Percentiles rank a stretch among this genome's conserved stretches.
Evolutionary conservation across 495 filamentous ascomycete genomes (phyloP).

Genomic region (Tuber magnatum): DNA sequence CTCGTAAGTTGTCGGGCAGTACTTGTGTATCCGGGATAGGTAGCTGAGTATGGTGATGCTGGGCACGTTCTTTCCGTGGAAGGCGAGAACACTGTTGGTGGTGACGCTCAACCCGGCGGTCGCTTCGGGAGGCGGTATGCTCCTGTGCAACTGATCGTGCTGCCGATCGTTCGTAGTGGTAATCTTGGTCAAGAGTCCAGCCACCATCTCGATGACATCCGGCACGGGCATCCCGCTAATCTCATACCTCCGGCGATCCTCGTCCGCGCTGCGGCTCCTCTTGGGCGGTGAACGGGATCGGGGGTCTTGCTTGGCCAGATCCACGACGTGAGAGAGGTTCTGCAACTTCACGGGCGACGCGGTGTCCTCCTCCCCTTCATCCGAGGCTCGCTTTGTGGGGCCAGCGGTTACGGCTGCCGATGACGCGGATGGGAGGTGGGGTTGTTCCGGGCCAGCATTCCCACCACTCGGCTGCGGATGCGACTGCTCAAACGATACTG

Average conservation of each 20-base stretch:
- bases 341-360: slow-evolving; percentile 31
- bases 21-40: slow-evolving; percentile 92
- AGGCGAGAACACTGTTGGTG: slow-evolving; percentile 89
- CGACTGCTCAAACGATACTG: slow-evolving; percentile 11
- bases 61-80: slow-evolving; percentile 97
- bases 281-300: slow-evolving; percentile 24
- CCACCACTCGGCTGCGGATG: slow-evolving; percentile 15
- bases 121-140: slow-evolving; percentile 56
- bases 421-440: slow-evolving; percentile 14
- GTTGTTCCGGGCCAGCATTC: not conserved
- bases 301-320: slow-evolving; percentile 33
- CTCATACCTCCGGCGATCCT: slow-evolving; percentile 56
- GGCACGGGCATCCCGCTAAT: slow-evolving; percentile 96
- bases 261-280: slow-evolving; percentile 25
- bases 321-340: slow-evolving; percentile 36
- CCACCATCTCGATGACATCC: slow-evolving; percentile 99
- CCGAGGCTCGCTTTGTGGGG: slow-evolving; percentile 29
- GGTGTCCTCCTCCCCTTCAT: slow-evolving; percentile 10
- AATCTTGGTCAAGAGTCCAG: slow-evolving; percentile 95
- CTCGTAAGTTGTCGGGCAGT: slow-evolving; percentile 97
- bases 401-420: slow-evolving; percentile 19
- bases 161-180: slow-evolving; percentile 94
- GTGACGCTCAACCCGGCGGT: slow-evolving; percentile 63
- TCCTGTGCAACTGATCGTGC: slow-evolving; percentile 70
- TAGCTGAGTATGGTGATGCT: slow-evolving; percentile 97